phyloP scores from a whole-genome alignment of 164 flowering plant species.

The Kalanchoe fedtschenkoi region DNA sequence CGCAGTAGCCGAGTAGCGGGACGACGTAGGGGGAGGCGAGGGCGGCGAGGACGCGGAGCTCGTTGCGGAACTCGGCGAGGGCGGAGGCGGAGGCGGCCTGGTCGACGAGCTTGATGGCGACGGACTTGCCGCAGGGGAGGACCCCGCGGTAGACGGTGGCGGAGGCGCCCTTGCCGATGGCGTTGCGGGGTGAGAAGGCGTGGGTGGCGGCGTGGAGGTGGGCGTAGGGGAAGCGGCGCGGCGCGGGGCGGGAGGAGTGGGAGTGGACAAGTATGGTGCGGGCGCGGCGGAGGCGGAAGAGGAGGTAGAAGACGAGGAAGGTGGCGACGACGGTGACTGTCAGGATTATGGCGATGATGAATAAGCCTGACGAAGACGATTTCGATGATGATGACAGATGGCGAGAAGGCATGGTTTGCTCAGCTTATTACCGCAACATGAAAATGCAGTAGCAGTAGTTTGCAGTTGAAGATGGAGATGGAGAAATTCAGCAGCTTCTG shows the following conservation, averaged over 20 bases:
- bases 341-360: background rate
- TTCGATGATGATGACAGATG: background rate
- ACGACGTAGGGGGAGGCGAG: slow-evolving; percentile 62
- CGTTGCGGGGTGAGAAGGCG: background rate
- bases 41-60: slow-evolving; percentile 71
- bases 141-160: slow-evolving; percentile 4
- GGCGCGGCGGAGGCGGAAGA: background rate
- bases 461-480: background rate
- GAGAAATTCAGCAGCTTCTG: too few relatives aligned
- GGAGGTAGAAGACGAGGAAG: background rate
- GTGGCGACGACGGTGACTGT: background rate
- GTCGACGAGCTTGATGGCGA: background rate
- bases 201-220: slow-evolving; percentile 3
- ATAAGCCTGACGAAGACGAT: background rate
- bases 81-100: background rate
- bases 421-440: background rate
- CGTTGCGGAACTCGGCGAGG: slow-evolving; percentile 65
- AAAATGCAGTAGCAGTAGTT: background rate
- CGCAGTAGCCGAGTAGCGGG: slow-evolving; percentile 68
- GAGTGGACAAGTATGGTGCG: background rate
- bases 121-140: background rate
- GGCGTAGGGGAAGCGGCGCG: background rate
- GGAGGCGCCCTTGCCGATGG: background rate
- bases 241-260: background rate
- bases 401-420: background rate